Conservation (phyloP, 2,329 filamentous ascomycete genomes). For the Hypoxylon sp. region DNA sequence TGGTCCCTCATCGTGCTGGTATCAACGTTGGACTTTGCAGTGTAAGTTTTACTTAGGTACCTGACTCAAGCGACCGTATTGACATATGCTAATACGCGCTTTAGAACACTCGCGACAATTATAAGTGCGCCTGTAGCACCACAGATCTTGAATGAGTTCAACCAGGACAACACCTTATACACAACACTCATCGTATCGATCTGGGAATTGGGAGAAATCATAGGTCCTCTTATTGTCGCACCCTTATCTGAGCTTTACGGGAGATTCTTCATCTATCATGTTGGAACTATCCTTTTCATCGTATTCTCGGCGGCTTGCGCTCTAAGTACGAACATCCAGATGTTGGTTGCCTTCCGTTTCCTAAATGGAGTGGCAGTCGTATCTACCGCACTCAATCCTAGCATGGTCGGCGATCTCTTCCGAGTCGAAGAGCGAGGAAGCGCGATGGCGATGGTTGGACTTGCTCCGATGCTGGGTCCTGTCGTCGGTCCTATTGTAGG, state of each 20-base stretch:
- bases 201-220: slow-evolving; percentile 18
- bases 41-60: background rate
- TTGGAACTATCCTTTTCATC: slow-evolving; percentile 17
- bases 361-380: slow-evolving; percentile 18
- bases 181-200: slow-evolving; percentile 25
- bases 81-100: background rate
- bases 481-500: slow-evolving; percentile 27
- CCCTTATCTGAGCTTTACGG: slow-evolving; percentile 33
- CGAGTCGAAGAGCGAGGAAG: slow-evolving; percentile 23
- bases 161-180: slow-evolving; percentile 15
- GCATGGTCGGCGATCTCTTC: slow-evolving; percentile 25
- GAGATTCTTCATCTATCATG: slow-evolving; percentile 22
- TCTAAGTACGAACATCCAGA: slow-evolving; percentile 20
- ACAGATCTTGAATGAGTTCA: slow-evolving; percentile 21
- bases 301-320: slow-evolving; percentile 20
- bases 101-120: slow-evolving; percentile 21
- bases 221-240: slow-evolving; percentile 24
- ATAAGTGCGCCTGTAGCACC: slow-evolving; percentile 25
- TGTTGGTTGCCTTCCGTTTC: slow-evolving; percentile 27
- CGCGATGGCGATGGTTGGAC: slow-evolving; percentile 22
- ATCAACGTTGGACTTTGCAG: slow-evolving; percentile 22
- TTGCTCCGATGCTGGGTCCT: slow-evolving; percentile 21
- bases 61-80: background rate
- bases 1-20: slow-evolving; percentile 21
- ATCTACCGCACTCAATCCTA: slow-evolving; percentile 17